Conservation (phyloP, 176 grass and related monocot genomes). For the Microstegium vimineum region DNA sequence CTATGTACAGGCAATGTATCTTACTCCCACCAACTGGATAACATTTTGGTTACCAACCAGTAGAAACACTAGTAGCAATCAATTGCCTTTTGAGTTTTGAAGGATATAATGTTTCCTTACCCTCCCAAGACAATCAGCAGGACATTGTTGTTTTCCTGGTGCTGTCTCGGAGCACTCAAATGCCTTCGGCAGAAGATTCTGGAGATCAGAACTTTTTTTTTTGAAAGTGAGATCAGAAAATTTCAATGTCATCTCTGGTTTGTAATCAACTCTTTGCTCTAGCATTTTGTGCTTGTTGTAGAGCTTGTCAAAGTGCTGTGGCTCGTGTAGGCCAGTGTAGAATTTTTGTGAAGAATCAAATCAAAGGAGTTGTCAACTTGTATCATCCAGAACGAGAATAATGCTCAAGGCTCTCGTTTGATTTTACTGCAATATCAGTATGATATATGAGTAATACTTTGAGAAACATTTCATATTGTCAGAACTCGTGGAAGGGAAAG, state of each 20-base stretch:
- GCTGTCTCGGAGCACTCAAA: neutral
- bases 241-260: neutral
- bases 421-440: neutral
- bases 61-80: conserved; percentile 29
- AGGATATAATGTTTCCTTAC: neutral
- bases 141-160: neutral
- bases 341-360: neutral
- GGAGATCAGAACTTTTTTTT: neutral
- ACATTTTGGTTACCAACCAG: conserved; percentile 49
- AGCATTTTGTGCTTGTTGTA: neutral
- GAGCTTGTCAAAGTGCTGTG: neutral
- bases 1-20: conserved; percentile 37
- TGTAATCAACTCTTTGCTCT: conserved; percentile 10
- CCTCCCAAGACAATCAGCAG: conserved; percentile 3
- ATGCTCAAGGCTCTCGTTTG: neutral
- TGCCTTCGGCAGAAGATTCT: conserved; percentile 5
- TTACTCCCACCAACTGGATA: conserved; percentile 28
- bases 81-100: neutral
- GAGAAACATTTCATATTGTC: neutral
- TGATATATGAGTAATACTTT: neutral
- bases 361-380: neutral
- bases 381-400: conserved; percentile 1
- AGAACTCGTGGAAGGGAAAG: neutral
- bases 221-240: neutral
- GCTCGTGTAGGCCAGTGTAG: neutral